phyloP scores from a whole-genome alignment of 1,284 basidiomycete genomes.

The Meira nashicola region DNA sequence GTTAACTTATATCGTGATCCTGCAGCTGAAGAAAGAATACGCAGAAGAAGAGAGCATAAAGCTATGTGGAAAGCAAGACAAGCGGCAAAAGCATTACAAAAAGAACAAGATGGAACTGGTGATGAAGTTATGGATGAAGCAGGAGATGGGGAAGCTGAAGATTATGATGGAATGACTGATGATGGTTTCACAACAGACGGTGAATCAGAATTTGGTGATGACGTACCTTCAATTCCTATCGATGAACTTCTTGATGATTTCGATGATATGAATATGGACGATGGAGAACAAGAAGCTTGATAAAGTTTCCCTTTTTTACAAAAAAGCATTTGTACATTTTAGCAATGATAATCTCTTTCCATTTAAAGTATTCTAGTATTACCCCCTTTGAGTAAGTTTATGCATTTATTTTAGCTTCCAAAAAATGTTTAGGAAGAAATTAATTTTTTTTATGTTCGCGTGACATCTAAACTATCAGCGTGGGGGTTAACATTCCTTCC shows the following conservation, averaged over 20 bases:
- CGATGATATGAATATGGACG: constrained; percentile 55
- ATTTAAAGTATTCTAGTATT: too few relatives aligned
- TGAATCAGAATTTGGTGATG: constrained; percentile 72
- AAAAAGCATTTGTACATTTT: too few relatives aligned
- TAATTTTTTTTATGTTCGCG: too few relatives aligned
- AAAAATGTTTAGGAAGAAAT: too few relatives aligned
- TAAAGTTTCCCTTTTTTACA: too few relatives aligned
- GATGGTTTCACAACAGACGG: constrained; percentile 49
- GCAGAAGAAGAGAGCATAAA: constrained; percentile 54
- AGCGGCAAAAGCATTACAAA: constrained; percentile 8
- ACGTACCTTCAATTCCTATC: constrained; percentile 60
- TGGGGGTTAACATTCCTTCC: neutral
- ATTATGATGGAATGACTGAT: constrained; percentile 37
- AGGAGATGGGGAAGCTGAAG: constrained; percentile 21
- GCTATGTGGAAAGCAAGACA: constrained; percentile 13
- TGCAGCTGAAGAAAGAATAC: constrained; percentile 34
- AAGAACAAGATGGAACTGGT: constrained; percentile 55
- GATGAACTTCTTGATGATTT: constrained; percentile 89
- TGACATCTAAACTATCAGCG: too few relatives aligned
- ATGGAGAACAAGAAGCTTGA: too few relatives aligned
- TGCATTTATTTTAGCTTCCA: too few relatives aligned
- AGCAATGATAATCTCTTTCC: too few relatives aligned
- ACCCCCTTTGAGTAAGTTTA: too few relatives aligned
- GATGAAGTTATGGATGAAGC: constrained; percentile 37
- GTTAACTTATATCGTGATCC: constrained; percentile 81